Evolutionary conservation across 2,329 filamentous ascomycete genomes (phyloP).

Genomic region (Pleurostoma richardsiae): DNA sequence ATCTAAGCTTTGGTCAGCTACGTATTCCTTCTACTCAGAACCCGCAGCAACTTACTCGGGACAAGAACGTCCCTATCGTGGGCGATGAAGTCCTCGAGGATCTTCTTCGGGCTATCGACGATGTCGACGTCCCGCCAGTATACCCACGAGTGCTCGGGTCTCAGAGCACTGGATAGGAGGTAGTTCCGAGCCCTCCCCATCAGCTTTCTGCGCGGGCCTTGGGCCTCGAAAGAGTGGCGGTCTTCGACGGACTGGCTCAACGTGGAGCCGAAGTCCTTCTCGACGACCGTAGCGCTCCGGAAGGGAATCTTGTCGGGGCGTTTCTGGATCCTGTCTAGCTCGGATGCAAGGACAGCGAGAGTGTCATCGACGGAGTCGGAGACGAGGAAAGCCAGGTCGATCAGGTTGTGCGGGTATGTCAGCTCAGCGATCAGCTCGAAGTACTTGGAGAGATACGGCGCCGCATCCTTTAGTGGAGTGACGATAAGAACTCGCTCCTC

Average conservation of each 20-base stretch:
- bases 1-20: constrained; percentile 49
- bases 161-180: constrained; percentile 75
- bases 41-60: constrained; percentile 66
- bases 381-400: constrained; percentile 92
- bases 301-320: constrained; percentile 78
- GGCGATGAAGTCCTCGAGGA: constrained; percentile 91
- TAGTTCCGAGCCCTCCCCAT: constrained; percentile 93
- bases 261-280: constrained; percentile 82
- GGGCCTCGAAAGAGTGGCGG: constrained; percentile 79
- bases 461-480: constrained; percentile 87
- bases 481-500: constrained; percentile 86
- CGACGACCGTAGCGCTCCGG: constrained; percentile 74
- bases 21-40: not conserved
- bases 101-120: constrained; percentile 77
- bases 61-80: constrained; percentile 92
- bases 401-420: constrained; percentile 90
- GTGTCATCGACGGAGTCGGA: constrained; percentile 91
- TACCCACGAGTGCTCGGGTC: constrained; percentile 95
- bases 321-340: constrained; percentile 84
- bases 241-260: constrained; percentile 77
- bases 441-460: constrained; percentile 76
- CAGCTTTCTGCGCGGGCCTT: constrained; percentile 83
- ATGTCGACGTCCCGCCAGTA: constrained; percentile 99
- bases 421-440: constrained; percentile 89
- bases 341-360: constrained; percentile 74